These are phyloP conservation scores for Balamuthia mandrillaris DNA, from an alignment of 208 protist genomes.

Conservation along the genomic window DNA sequence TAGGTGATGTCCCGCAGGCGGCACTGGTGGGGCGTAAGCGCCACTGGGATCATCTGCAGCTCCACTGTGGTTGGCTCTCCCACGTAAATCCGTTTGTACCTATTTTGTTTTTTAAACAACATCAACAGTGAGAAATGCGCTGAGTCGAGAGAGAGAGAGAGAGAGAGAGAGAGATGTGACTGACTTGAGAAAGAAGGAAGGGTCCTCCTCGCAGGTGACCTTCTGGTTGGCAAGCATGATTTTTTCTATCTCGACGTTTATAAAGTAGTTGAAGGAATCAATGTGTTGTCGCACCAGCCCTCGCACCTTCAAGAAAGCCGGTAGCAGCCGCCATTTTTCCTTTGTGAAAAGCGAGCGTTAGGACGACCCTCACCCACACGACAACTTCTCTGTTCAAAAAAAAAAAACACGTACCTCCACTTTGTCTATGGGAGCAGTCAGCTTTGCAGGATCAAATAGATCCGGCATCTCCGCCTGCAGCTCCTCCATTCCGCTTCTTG, in stretches of 20 bases:
- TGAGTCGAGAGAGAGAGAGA: no score
- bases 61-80: constrained; percentile 72
- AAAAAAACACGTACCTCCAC: constrained; percentile 61
- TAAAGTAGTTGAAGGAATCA: constrained; percentile 92
- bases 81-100: constrained; percentile 73
- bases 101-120: no score
- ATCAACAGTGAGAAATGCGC: no score
- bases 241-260: constrained; percentile 85
- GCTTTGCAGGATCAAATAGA: constrained; percentile 54
- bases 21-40: constrained; percentile 86
- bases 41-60: constrained; percentile 60
- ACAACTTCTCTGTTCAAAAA: no score
- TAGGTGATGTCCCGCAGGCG: constrained; percentile 95
- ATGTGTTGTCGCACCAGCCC: constrained; percentile 90
- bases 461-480: constrained; percentile 29
- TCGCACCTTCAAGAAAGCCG: constrained; percentile 85
- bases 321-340: constrained; percentile 88
- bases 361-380: no score
- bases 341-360: constrained; percentile 38
- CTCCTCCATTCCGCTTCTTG: no score
- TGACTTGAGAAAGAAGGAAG: constrained; percentile 77
- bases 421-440: constrained; percentile 56
- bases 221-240: constrained; percentile 85
- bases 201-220: constrained; percentile 77
- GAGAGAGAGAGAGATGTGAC: no score